These are phyloP conservation scores for Solanum hybrid DNA, from an alignment of 305 asterid species.

Conservation along the genomic window DNA sequence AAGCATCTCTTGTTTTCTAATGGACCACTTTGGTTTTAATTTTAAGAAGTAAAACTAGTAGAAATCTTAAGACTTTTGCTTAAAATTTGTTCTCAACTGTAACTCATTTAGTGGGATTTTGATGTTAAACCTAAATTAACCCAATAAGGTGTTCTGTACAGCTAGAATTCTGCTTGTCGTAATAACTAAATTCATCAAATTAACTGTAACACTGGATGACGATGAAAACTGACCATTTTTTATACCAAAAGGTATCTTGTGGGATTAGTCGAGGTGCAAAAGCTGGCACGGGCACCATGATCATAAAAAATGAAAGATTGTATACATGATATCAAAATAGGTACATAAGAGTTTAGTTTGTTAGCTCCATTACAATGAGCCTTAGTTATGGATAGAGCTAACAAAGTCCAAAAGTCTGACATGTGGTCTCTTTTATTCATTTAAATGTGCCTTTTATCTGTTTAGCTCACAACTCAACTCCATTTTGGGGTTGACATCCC, in stretches of 20 bases:
- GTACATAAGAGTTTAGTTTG: neutral
- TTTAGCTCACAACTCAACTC: neutral
- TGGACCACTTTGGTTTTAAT: neutral
- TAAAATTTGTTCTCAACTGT: neutral
- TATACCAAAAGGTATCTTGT: neutral
- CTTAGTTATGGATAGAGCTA: neutral
- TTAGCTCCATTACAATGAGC: neutral
- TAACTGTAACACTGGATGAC: neutral
- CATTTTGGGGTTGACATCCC: neutral
- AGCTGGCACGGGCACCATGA: neutral
- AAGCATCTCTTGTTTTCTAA: neutral
- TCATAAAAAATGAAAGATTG: neutral
- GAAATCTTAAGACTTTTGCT: no score
- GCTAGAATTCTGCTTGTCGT: no score
- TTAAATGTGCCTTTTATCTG: neutral
- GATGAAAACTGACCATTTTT: neutral
- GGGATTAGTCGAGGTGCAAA: neutral
- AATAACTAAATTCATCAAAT: no score
- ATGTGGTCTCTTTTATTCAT: neutral
- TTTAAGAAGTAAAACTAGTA: neutral
- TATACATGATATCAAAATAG: neutral
- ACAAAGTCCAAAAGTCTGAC: neutral
- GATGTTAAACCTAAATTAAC: no score
- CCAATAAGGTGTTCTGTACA: no score
- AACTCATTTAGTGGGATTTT: no score